These are phyloP conservation scores for Malus sieversii DNA, from an alignment of 306 rosid species.

Conservation along the genomic window DNA sequence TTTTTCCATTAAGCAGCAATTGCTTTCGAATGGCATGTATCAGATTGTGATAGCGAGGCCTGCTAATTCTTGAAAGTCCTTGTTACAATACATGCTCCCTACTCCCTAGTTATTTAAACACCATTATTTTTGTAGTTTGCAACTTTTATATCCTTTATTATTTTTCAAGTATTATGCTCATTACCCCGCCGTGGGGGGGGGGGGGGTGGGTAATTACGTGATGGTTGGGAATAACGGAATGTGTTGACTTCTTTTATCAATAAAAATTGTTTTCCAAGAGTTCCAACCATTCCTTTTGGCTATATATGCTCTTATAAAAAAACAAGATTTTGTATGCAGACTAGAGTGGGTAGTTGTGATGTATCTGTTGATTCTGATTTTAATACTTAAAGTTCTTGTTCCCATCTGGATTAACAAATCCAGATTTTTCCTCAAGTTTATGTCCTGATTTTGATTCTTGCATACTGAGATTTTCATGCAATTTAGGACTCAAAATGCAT, in stretches of 20 bases:
- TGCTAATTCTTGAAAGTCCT: neutral
- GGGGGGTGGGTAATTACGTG: neutral
- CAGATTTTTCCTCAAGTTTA: neutral
- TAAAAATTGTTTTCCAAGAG: neutral
- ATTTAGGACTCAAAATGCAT: neutral
- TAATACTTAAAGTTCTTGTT: neutral
- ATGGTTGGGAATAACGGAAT: neutral
- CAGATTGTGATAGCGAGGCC: slow-evolving; percentile 2
- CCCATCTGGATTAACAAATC: neutral
- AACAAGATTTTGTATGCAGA: neutral
- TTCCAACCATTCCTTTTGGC: neutral
- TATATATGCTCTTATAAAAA: neutral
- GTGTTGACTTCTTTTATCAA: neutral
- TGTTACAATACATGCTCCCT: neutral
- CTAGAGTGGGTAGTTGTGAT: neutral
- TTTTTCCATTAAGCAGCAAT: neutral
- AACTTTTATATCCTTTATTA: neutral
- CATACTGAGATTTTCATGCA: neutral
- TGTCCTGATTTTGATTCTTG: neutral
- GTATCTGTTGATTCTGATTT: neutral
- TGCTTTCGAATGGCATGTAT: neutral
- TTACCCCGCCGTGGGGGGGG: neutral
- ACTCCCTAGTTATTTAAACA: neutral
- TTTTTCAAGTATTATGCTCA: neutral
- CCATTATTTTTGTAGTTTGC: neutral